Evolutionary conservation across 768 basidiomycete species (phyloP).

Genomic region (Candolleomyces aberdarensis): DNA sequence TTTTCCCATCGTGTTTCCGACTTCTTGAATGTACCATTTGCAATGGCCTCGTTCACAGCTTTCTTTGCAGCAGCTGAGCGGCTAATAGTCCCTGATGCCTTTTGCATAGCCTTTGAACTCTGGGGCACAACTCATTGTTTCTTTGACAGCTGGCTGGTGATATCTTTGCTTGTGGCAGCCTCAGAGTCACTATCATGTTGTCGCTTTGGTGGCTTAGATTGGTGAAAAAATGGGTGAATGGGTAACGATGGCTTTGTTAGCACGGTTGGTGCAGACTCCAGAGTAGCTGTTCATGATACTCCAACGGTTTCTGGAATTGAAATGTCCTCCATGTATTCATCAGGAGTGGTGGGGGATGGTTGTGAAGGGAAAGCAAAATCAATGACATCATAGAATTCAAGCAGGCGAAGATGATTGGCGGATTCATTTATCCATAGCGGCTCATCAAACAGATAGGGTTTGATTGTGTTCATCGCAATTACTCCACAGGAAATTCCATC

Average conservation of each 20-base stretch:
- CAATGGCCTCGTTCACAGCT: neutral
- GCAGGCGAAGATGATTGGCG: neutral
- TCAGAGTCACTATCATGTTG: too few relatives aligned
- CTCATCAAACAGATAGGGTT: neutral
- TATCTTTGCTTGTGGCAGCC: too few relatives aligned
- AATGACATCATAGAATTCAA: neutral
- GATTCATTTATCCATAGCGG: neutral
- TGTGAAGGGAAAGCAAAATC: neutral
- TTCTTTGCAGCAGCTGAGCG: neutral
- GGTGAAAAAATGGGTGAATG: too few relatives aligned
- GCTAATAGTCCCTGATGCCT: neutral
- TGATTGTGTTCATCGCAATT: neutral
- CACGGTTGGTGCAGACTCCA: too few relatives aligned
- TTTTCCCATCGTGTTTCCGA: neutral
- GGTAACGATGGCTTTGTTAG: too few relatives aligned
- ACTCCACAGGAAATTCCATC: neutral
- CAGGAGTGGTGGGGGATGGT: neutral
- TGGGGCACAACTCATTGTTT: neutral
- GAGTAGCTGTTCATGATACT: too few relatives aligned
- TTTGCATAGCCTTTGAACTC: neutral
- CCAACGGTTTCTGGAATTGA: too few relatives aligned
- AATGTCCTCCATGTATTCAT: neutral
- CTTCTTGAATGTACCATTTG: neutral
- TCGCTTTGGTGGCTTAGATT: too few relatives aligned
- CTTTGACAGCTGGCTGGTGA: too few relatives aligned